Conservation (phyloP, 2,329 filamentous ascomycete genomes). For the Xylaria sp. region DNA sequence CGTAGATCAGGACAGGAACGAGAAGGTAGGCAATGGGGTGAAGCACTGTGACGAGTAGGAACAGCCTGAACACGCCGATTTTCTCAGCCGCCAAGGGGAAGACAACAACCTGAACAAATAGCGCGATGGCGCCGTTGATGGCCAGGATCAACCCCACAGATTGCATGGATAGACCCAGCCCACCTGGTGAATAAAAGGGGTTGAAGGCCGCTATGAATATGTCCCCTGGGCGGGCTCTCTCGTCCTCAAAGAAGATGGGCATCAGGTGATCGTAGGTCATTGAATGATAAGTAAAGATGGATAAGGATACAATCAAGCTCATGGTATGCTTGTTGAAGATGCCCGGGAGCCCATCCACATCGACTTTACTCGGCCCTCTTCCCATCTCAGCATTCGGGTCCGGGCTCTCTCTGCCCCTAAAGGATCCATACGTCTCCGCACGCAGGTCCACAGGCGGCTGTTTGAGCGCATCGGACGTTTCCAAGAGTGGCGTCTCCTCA, state of each 20-base stretch:
- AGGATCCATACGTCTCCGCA: slow-evolving; percentile 83
- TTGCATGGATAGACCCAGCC: slow-evolving; percentile 70
- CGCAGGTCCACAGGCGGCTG: slow-evolving; percentile 78
- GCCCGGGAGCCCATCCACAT: slow-evolving; percentile 53
- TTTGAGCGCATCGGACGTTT: slow-evolving; percentile 78
- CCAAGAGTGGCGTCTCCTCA: slow-evolving; percentile 78
- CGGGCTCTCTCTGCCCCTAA: slow-evolving; percentile 59
- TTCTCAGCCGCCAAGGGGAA: slow-evolving; percentile 70
- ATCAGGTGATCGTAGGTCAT: slow-evolving; percentile 95
- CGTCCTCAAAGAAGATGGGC: slow-evolving; percentile 92
- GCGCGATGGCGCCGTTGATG: slow-evolving; percentile 67
- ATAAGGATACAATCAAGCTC: slow-evolving; percentile 82
- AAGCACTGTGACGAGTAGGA: slow-evolving; percentile 67
- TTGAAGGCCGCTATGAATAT: slow-evolving; percentile 50
- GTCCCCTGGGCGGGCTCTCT: slow-evolving; percentile 59
- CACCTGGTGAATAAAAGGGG: slow-evolving; percentile 68
- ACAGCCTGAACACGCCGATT: slow-evolving; percentile 69
- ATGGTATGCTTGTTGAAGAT: slow-evolving; percentile 72
- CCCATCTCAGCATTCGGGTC: slow-evolving; percentile 58
- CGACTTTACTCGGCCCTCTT: slow-evolving; percentile 45
- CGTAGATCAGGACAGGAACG: slow-evolving; percentile 67
- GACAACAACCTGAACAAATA: slow-evolving; percentile 68
- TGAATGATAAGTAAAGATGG: slow-evolving; percentile 92
- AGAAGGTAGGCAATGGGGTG: slow-evolving; percentile 71
- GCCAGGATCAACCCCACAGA: slow-evolving; percentile 71